A percentile compares a stretch with the other conserved stretches of the same genome.
These are phyloP conservation scores for Geotrichum australiense DNA, from an alignment of 1,139 yeast species.

Conservation along the genomic window DNA sequence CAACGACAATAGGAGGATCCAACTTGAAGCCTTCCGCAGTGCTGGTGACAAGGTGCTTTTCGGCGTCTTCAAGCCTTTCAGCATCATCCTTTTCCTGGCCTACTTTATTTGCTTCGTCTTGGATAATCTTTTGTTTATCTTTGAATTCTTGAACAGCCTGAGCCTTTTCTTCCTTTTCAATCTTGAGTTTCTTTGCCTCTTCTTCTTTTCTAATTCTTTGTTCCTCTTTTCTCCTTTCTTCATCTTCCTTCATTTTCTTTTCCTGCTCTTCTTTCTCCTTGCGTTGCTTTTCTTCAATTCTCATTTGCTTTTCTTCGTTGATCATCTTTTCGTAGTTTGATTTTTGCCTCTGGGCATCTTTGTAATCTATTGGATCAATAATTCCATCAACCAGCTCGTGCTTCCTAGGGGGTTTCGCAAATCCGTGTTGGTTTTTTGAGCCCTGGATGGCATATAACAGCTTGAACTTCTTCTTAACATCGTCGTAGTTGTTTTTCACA, in stretches of 20 bases:
- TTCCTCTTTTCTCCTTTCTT: slow-evolving; percentile 6
- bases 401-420: slow-evolving; percentile 4
- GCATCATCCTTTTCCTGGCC: slow-evolving; percentile 6
- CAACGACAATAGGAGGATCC: neutral
- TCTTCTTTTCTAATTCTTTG: slow-evolving; percentile 4
- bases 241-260: slow-evolving; percentile 3
- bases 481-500: slow-evolving; percentile 2
- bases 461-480: slow-evolving; percentile 9
- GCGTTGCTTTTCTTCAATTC: slow-evolving; percentile 1
- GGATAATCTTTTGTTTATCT: slow-evolving; percentile 1
- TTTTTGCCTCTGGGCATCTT: slow-evolving; percentile 9
- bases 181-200: slow-evolving; percentile 12
- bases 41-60: neutral
- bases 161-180: slow-evolving; percentile 7
- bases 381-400: slow-evolving; percentile 15
- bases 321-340: slow-evolving; percentile 4
- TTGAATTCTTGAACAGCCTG: neutral
- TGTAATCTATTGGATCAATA: slow-evolving; percentile 8
- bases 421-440: slow-evolving; percentile 8
- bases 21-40: neutral
- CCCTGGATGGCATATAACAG: slow-evolving; percentile 13
- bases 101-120: slow-evolving; percentile 5
- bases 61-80: slow-evolving; percentile 4
- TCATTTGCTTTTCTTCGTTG: slow-evolving; percentile 1
- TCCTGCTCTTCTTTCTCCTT: slow-evolving; percentile 3